phyloP scores from a whole-genome alignment of 2,329 filamentous ascomycete species.

The Colletotrichum tamarilloi region DNA sequence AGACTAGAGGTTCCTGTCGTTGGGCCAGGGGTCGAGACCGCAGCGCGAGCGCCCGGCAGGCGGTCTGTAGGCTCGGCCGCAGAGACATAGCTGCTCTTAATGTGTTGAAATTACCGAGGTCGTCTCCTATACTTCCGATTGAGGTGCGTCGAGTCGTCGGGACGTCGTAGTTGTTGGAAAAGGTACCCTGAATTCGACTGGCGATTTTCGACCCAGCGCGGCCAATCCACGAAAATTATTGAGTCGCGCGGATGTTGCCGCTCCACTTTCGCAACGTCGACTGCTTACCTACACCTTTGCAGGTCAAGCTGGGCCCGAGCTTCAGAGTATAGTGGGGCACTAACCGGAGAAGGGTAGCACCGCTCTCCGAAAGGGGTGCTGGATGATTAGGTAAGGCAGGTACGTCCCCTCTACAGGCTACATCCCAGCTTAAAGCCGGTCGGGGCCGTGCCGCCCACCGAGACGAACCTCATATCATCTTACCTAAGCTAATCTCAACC shows the following conservation, averaged over 20 bases:
- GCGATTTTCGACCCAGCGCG: not conserved
- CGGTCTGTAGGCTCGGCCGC: slow-evolving; percentile 60
- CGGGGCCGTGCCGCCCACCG: slow-evolving; percentile 27
- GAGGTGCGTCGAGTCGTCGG: not conserved
- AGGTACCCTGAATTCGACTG: not conserved
- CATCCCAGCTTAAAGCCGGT: slow-evolving; percentile 14
- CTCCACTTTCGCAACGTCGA: slow-evolving; percentile 18
- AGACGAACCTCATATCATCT: slow-evolving; percentile 3
- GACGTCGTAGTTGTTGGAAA: not conserved
- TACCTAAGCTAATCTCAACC: slow-evolving; percentile 19
- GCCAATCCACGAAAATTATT: slow-evolving; percentile 32
- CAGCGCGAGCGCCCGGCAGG: slow-evolving; percentile 53
- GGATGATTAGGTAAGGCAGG: too few relatives aligned
- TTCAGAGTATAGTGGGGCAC: not conserved
- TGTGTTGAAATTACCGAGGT: not conserved
- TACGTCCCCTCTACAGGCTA: not conserved
- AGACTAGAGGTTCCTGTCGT: slow-evolving; percentile 40
- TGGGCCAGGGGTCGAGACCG: slow-evolving; percentile 47
- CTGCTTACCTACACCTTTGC: slow-evolving; percentile 15
- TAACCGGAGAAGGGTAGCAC: not conserved
- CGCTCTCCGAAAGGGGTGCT: not conserved
- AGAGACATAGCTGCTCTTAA: slow-evolving; percentile 59
- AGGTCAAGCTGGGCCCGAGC: not conserved
- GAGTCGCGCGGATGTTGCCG: slow-evolving; percentile 31
- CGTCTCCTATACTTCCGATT: not conserved